These are phyloP conservation scores for Acanthamoeba castellanii DNA, from an alignment of 208 protist genomes.

Conservation along the genomic window DNA sequence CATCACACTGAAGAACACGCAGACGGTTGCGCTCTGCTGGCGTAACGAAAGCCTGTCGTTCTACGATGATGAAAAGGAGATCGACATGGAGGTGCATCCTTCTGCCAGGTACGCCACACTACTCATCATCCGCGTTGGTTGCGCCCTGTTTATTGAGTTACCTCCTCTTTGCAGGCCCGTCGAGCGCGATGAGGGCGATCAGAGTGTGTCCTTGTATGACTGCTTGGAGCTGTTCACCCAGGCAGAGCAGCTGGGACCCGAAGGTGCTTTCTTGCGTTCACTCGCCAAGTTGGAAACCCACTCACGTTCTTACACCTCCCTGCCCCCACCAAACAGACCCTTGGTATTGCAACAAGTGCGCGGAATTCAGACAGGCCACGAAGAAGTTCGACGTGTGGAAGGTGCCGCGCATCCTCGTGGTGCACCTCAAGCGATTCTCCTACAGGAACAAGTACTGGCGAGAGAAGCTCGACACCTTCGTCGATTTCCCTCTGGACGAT, in stretches of 20 bases:
- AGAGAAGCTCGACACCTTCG: constrained; percentile 88
- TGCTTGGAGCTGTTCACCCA: constrained; percentile 85
- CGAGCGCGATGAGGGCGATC: background rate
- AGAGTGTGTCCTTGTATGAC: constrained; percentile 46
- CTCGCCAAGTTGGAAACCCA: background rate
- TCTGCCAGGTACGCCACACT: background rate
- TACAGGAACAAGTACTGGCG: constrained; percentile 78
- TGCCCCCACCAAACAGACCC: constrained; percentile 72
- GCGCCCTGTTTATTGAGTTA: background rate
- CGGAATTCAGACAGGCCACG: constrained; percentile 78
- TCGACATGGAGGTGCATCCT: constrained; percentile 3
- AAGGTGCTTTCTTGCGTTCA: constrained; percentile 82
- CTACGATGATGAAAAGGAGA: constrained; percentile 31
- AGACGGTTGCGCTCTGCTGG: constrained; percentile 64
- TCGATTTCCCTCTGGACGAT: constrained; percentile 83
- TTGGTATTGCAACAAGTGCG: constrained; percentile 89
- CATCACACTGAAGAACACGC: constrained; percentile 27
- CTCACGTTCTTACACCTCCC: too few relatives aligned
- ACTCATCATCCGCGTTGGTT: background rate
- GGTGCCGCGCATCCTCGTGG: constrained; percentile 86
- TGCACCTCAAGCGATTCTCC: constrained; percentile 90
- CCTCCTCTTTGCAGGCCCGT: background rate
- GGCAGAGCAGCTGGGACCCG: constrained; percentile 78
- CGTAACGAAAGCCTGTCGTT: background rate
- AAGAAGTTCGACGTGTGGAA: constrained; percentile 89